These are phyloP conservation scores for Condylostoma magnum DNA, from an alignment of 169 alveolate genomes.

Conservation along the genomic window DNA sequence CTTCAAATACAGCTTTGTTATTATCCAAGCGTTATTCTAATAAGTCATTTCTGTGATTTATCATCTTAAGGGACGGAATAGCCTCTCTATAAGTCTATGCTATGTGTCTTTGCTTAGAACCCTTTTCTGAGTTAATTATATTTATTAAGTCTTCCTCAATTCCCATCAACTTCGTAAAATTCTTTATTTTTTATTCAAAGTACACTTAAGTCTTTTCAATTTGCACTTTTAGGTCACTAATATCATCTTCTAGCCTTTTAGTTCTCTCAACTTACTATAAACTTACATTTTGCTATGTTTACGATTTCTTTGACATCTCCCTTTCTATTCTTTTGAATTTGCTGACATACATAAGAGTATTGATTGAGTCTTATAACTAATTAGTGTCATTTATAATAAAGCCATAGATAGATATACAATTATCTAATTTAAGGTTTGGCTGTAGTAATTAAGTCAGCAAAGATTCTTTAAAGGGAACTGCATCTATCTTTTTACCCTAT, in stretches of 20 bases:
- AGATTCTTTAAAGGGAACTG: too few species aligned
- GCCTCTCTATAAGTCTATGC: slow-evolving; percentile 1
- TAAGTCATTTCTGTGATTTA: neutral
- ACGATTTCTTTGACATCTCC: neutral
- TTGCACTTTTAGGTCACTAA: neutral
- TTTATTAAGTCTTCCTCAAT: slow-evolving; percentile 14
- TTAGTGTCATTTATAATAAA: neutral
- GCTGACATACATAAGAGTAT: neutral
- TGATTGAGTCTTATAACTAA: neutral
- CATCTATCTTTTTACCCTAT: too few species aligned
- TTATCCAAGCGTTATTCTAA: neutral
- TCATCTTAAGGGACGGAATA: neutral
- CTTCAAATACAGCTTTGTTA: neutral
- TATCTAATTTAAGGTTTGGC: neutral
- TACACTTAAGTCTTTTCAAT: neutral
- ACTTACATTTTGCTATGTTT: neutral
- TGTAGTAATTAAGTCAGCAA: slow-evolving; percentile 3
- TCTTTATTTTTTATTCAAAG: neutral
- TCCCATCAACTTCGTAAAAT: neutral
- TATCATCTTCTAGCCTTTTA: slow-evolving; percentile 10
- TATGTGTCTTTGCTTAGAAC: neutral
- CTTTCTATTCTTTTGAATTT: neutral
- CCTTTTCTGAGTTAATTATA: neutral
- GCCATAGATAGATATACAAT: neutral
- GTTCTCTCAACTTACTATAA: neutral